phyloP scores from a whole-genome alignment of 345 rosid genomes.

The Aethionema arabicum region DNA sequence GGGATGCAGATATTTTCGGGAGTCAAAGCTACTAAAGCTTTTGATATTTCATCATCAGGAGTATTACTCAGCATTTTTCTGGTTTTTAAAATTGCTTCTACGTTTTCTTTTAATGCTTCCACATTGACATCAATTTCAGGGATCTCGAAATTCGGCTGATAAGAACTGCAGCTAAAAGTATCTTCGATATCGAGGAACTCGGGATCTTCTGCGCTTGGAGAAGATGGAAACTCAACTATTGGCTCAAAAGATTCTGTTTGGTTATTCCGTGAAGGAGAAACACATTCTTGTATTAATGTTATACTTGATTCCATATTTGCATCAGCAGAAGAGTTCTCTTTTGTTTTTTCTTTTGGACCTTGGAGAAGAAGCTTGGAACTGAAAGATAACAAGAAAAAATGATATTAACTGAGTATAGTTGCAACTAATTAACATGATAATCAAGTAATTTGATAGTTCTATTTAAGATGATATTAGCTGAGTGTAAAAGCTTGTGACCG shows the following conservation, averaged over 20 bases:
- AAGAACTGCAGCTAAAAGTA: constrained; percentile 39
- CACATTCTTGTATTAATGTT: constrained; percentile 20
- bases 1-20: constrained; percentile 53
- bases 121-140: constrained; percentile 45
- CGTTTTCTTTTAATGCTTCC: constrained; percentile 37
- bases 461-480: too few species aligned
- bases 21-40: constrained; percentile 45
- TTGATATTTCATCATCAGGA: constrained; percentile 38
- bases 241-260: constrained; percentile 33
- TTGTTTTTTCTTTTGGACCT: constrained; percentile 19
- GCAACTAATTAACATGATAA: too few species aligned
- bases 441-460: too few species aligned
- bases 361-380: constrained; percentile 32
- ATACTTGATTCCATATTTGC: constrained; percentile 2
- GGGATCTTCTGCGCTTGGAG: constrained; percentile 31
- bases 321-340: constrained; percentile 2
- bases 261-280: background rate
- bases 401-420: background rate
- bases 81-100: constrained; percentile 27
- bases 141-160: constrained; percentile 33
- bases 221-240: constrained; percentile 58
- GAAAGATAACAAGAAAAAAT: background rate
- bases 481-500: too few species aligned
- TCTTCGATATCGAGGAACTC: constrained; percentile 46
- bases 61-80: constrained; percentile 18